Evolutionary conservation across 2,329 filamentous ascomycete species (phyloP).

Genomic region (Aspergillus novoparasiticus): DNA sequence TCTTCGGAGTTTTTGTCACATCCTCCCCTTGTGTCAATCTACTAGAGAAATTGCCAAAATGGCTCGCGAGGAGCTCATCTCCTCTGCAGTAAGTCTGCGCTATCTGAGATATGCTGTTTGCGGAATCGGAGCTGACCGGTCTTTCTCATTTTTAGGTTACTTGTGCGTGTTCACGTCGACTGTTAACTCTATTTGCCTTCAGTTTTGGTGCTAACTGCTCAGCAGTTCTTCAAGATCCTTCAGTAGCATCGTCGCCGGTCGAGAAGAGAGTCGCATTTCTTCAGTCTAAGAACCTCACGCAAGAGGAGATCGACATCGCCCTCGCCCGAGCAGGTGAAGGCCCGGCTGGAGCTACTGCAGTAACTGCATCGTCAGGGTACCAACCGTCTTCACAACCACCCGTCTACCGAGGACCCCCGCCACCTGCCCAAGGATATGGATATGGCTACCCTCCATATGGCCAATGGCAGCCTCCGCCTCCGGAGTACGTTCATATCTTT

Average conservation of each 20-base stretch:
- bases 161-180: constrained; percentile 44
- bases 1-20: constrained; percentile 9
- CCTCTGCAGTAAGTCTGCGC: constrained; percentile 68
- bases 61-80: constrained; percentile 90
- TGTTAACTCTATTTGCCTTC: constrained; percentile 4
- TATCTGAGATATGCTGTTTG: constrained; percentile 31
- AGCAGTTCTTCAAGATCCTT: constrained; percentile 89
- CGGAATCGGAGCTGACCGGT: constrained; percentile 28
- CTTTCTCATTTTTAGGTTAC: constrained; percentile 45
- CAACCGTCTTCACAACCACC: constrained; percentile 43
- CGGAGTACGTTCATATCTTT: constrained; percentile 47
- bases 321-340: constrained; percentile 73
- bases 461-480: constrained; percentile 57
- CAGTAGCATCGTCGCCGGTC: constrained; percentile 82
- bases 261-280: constrained; percentile 93
- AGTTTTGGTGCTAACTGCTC: constrained; percentile 2
- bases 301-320: constrained; percentile 88
- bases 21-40: constrained; percentile 5
- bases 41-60: constrained; percentile 56
- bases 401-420: constrained; percentile 44
- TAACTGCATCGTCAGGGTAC: constrained; percentile 52
- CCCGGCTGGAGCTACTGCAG: constrained; percentile 47
- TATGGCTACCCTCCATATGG: constrained; percentile 56
- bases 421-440: constrained; percentile 47
- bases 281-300: constrained; percentile 93